Percentiles rank a stretch among this genome's conserved stretches.
These are phyloP conservation scores for Lactarius sp. DNA, from an alignment of 768 basidiomycete genomes.

Conservation along the genomic window DNA sequence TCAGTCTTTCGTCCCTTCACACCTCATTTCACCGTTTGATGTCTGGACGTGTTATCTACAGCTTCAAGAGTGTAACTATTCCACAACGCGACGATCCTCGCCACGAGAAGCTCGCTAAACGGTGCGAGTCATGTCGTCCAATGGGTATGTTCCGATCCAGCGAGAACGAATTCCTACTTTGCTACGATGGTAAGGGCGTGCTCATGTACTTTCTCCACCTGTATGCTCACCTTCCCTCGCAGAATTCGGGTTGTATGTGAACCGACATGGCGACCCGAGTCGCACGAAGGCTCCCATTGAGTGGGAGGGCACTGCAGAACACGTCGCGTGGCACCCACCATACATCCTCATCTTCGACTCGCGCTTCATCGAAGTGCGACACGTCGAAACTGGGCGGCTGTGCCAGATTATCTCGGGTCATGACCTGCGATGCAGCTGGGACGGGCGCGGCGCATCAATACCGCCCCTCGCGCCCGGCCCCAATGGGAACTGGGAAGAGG, in stretches of 20 bases:
- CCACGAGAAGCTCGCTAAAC: constrained; percentile 64
- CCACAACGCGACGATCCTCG: constrained; percentile 72
- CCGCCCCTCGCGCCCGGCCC: constrained; percentile 38
- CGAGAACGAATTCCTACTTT: constrained; percentile 85
- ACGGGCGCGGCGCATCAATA: constrained; percentile 55
- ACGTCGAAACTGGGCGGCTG: constrained; percentile 73
- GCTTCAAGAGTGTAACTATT: constrained; percentile 85
- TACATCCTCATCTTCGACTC: constrained; percentile 85
- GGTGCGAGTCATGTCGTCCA: constrained; percentile 76
- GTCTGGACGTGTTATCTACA: constrained; percentile 30
- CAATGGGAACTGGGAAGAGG: constrained; percentile 42
- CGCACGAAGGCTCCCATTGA: constrained; percentile 70
- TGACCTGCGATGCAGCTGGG: constrained; percentile 86
- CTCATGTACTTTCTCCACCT: background rate
- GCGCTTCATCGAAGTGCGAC: constrained; percentile 87
- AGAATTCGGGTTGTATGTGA: constrained; percentile 92
- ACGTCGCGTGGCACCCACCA: constrained; percentile 84
- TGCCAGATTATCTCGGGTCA: constrained; percentile 78
- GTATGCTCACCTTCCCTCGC: constrained; percentile 11
- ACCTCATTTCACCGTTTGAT: background rate
- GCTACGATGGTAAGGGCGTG: constrained; percentile 66
- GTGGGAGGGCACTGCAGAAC: constrained; percentile 91
- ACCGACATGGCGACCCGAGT: constrained; percentile 86
- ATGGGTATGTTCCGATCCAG: constrained; percentile 87
- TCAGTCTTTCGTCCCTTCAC: constrained; percentile 38